Conservation (phyloP, 2,329 filamentous ascomycete genomes). For the Fonsecaea monophora region DNA sequence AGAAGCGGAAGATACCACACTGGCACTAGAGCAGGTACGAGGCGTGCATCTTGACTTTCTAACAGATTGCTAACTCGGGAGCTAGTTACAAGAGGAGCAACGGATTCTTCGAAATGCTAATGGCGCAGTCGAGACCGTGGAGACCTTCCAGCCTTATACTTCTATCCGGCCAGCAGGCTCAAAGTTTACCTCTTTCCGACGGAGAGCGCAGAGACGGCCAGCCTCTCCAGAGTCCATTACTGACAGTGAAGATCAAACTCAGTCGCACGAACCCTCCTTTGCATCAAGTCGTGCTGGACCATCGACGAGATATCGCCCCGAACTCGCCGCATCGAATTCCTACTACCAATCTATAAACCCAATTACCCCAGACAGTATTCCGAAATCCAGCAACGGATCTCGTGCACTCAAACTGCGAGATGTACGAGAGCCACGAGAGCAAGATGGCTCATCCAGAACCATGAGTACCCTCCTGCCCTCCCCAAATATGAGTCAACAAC, state of each 20-base stretch:
- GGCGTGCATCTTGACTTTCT: slow-evolving; percentile 41
- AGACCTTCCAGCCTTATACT: slow-evolving; percentile 26
- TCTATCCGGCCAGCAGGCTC: slow-evolving; percentile 16
- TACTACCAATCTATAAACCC: slow-evolving; percentile 38
- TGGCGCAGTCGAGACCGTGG: slow-evolving; percentile 35
- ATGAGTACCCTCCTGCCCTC: slow-evolving; percentile 32
- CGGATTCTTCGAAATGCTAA: slow-evolving; percentile 32
- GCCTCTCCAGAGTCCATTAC: slow-evolving; percentile 40
- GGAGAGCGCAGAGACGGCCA: slow-evolving; percentile 30
- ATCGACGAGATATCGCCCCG: slow-evolving; percentile 1
- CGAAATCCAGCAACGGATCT: slow-evolving; percentile 15
- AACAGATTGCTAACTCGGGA: neutral
- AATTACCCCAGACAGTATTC: slow-evolving; percentile 38
- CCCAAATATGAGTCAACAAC: slow-evolving; percentile 32
- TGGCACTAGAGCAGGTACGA: slow-evolving; percentile 54
- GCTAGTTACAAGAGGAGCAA: slow-evolving; percentile 37
- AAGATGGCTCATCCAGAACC: slow-evolving; percentile 11
- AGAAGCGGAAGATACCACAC: slow-evolving; percentile 65
- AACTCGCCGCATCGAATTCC: slow-evolving; percentile 24
- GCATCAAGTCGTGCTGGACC: slow-evolving; percentile 9
- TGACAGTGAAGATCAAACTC: slow-evolving; percentile 34
- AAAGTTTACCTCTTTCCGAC: slow-evolving; percentile 12
- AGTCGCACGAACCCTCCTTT: neutral
- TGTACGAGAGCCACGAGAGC: slow-evolving; percentile 1
- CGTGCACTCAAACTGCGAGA: slow-evolving; percentile 21